These are phyloP conservation scores for Acacia confusa DNA, from an alignment of 306 rosid genomes.

Conservation along the genomic window DNA sequence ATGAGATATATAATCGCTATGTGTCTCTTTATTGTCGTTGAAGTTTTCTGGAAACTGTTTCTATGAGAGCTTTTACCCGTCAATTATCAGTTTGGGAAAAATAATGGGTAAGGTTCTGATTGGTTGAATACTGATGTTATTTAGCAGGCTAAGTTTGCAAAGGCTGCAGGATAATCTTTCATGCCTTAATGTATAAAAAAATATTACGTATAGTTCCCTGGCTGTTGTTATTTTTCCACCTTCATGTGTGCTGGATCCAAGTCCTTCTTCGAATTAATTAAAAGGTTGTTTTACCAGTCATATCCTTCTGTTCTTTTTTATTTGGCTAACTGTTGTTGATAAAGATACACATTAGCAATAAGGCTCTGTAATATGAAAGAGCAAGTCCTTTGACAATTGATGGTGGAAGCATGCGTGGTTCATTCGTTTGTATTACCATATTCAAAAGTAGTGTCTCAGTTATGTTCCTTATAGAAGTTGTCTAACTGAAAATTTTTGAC, in stretches of 20 bases:
- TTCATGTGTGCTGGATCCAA: background rate
- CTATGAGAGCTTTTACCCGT: background rate
- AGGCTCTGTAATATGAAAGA: background rate
- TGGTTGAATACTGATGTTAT: background rate
- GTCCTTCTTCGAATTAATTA: background rate
- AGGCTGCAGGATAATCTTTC: background rate
- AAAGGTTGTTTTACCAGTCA: background rate
- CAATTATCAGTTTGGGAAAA: background rate
- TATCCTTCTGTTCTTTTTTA: background rate
- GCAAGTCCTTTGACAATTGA: constrained; percentile 2
- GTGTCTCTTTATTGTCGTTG: background rate
- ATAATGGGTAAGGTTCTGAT: background rate
- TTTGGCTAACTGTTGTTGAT: background rate
- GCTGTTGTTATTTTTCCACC: background rate
- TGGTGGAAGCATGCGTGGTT: constrained; percentile 9
- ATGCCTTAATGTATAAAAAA: background rate
- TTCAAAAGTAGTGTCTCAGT: background rate
- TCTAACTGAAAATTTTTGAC: background rate
- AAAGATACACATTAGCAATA: background rate
- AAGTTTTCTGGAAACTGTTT: background rate
- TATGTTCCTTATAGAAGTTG: background rate
- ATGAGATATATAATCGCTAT: background rate
- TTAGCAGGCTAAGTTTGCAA: background rate
- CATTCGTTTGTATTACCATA: constrained; percentile 12
- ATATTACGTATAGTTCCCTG: background rate